Conservation (phyloP, 352 stramenopile genomes). For the Thraustochytrium striatum region DNA sequence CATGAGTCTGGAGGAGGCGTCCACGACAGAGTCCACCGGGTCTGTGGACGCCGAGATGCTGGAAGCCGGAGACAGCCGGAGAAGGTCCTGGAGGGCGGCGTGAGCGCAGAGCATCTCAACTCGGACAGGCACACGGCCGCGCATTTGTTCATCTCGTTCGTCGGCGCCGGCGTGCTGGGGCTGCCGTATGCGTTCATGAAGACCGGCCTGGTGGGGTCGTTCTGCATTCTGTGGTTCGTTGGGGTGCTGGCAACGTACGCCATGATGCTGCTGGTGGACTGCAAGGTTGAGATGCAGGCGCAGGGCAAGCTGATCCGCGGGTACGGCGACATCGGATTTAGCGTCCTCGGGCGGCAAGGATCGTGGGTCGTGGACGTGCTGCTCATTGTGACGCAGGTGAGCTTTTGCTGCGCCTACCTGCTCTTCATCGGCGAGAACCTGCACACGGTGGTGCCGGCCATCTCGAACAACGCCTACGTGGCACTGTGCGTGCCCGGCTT, state of each 20-base stretch:
- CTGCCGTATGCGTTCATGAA: slow-evolving; percentile 80
- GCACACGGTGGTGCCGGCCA: slow-evolving; percentile 63
- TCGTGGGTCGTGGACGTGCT: slow-evolving; percentile 72
- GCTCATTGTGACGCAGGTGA: slow-evolving; percentile 74
- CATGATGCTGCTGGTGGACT: slow-evolving; percentile 63
- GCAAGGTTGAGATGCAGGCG: slow-evolving; percentile 52
- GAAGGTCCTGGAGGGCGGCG: too few species aligned
- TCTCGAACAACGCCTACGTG: slow-evolving; percentile 63
- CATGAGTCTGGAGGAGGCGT: too few species aligned
- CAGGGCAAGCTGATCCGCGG: slow-evolving; percentile 52
- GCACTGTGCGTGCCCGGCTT: slow-evolving; percentile 65
- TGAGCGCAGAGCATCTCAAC: slow-evolving; percentile 21
- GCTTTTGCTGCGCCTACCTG: slow-evolving; percentile 82
- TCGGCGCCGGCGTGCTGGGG: slow-evolving; percentile 79
- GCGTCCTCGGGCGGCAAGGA: slow-evolving; percentile 67
- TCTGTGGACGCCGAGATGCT: too few species aligned
- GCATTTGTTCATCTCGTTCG: slow-evolving; percentile 78
- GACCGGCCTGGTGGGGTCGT: slow-evolving; percentile 70
- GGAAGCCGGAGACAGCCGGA: too few species aligned
- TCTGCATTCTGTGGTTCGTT: slow-evolving; percentile 52
- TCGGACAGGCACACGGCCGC: slow-evolving; percentile 44
- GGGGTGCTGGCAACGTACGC: slow-evolving; percentile 60
- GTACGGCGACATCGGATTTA: slow-evolving; percentile 78
- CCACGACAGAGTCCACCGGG: too few species aligned
- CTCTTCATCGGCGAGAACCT: slow-evolving; percentile 84